Evolutionary conservation across 1,284 basidiomycete genomes (phyloP).

Genomic region (Pisolithus thermaeus): DNA sequence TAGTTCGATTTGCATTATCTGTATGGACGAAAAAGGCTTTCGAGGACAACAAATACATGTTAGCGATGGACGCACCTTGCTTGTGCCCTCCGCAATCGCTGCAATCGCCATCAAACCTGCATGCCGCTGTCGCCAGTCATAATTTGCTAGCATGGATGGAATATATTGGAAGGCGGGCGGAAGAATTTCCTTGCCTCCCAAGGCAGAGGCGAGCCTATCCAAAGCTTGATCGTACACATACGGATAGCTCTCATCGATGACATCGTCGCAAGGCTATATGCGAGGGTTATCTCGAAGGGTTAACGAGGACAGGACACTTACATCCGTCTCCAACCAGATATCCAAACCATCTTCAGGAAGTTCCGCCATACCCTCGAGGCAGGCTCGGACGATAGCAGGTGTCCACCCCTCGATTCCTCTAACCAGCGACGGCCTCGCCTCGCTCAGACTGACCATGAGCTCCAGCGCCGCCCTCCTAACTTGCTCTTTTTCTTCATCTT

Average conservation of each 20-base stretch:
- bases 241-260: conserved; percentile 69
- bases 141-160: conserved; percentile 69
- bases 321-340: conserved; percentile 70
- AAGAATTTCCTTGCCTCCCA: conserved; percentile 67
- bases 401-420: conserved; percentile 62
- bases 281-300: conserved; percentile 3
- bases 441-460: conserved; percentile 71
- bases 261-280: conserved; percentile 55
- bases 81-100: conserved; percentile 71
- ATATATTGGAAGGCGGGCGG: conserved; percentile 75
- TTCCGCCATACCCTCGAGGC: conserved; percentile 77
- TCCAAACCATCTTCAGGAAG: conserved; percentile 57
- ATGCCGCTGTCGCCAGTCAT: conserved; percentile 78
- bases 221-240: conserved; percentile 75
- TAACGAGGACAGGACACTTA: conserved; percentile 30
- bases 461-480: conserved; percentile 63
- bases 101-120: conserved; percentile 79
- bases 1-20: conserved; percentile 73
- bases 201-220: conserved; percentile 68
- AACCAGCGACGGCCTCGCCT: conserved; percentile 65
- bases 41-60: not conserved
- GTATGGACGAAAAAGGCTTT: not conserved
- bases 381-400: conserved; percentile 59
- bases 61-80: conserved; percentile 36
- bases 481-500: conserved; percentile 50